These are phyloP conservation scores for Austroboletus novae-zelandiae DNA, from an alignment of 1,284 basidiomycete species.

Conservation along the genomic window DNA sequence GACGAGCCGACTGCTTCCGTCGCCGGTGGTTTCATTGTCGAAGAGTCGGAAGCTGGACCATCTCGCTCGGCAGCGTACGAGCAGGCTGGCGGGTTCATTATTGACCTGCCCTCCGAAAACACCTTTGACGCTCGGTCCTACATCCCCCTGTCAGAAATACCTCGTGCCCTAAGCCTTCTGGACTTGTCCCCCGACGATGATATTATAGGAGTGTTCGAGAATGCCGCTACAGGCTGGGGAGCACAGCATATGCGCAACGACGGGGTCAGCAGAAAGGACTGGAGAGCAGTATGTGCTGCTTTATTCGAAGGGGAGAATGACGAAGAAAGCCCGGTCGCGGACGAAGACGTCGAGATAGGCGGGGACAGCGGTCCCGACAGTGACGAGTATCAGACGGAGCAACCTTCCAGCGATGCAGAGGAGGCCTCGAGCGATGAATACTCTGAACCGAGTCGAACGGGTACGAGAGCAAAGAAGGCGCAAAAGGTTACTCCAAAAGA, in stretches of 20 bases:
- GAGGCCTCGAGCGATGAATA: conserved; percentile 31
- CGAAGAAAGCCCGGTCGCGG: conserved; percentile 14
- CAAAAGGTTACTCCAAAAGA: conserved; percentile 1
- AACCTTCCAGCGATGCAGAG: conserved; percentile 10
- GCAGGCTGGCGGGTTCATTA: conserved; percentile 28
- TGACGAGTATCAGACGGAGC: conserved; percentile 29
- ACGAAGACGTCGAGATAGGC: conserved; percentile 25
- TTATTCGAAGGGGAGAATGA: conserved; percentile 45
- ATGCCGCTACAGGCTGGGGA: conserved; percentile 69
- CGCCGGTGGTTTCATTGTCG: conserved; percentile 18
- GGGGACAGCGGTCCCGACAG: conserved; percentile 21
- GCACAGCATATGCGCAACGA: conserved; percentile 17
- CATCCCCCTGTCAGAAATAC: conserved; percentile 57
- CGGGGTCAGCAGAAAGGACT: conserved; percentile 58
- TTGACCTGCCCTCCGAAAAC: conserved; percentile 12
- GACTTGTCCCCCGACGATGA: conserved; percentile 68
- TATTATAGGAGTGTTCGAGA: conserved; percentile 64
- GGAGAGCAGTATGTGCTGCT: conserved; percentile 71
- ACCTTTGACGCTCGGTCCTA: conserved; percentile 4
- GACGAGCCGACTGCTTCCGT: not conserved
- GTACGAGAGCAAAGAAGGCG: conserved; percentile 14
- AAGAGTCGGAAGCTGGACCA: conserved; percentile 11
- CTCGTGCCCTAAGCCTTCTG: conserved; percentile 59
- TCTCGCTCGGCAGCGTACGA: conserved; percentile 14
- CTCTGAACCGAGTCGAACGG: conserved; percentile 10